A percentile compares a stretch with the other conserved stretches of the same genome.
These are phyloP conservation scores for Apiospora koreana DNA, from an alignment of 2,329 filamentous ascomycete genomes.

Conservation along the genomic window DNA sequence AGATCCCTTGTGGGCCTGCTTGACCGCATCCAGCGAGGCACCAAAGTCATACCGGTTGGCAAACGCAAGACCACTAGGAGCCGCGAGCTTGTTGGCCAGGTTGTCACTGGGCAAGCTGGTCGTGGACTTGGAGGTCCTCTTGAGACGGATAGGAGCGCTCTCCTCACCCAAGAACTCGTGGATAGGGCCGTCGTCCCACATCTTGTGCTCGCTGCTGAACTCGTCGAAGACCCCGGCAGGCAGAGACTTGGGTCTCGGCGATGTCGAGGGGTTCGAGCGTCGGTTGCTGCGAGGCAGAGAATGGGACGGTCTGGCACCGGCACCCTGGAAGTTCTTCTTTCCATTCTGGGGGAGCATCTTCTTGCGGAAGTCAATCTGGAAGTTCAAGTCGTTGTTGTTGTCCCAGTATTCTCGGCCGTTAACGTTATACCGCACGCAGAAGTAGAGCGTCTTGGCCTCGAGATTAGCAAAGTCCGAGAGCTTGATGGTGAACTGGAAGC, in stretches of 20 bases:
- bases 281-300: constrained; percentile 70
- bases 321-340: constrained; percentile 54
- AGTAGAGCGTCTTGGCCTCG: constrained; percentile 87
- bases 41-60: constrained; percentile 95
- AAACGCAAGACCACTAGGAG: constrained; percentile 72
- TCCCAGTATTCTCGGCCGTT: constrained; percentile 91
- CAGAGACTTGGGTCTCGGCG: constrained; percentile 56
- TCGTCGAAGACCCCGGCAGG: constrained; percentile 65
- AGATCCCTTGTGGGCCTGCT: constrained; percentile 70
- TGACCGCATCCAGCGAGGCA: constrained; percentile 83
- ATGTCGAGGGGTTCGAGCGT: constrained; percentile 38
- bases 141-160: constrained; percentile 65
- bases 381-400: constrained; percentile 85
- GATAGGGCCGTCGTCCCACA: constrained; percentile 56
- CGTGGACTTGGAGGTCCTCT: constrained; percentile 65
- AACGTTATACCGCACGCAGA: constrained; percentile 87
- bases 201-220: constrained; percentile 63
- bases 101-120: constrained; percentile 65
- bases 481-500: constrained; percentile 94
- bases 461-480: constrained; percentile 88
- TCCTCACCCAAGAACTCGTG: constrained; percentile 70
- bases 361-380: constrained; percentile 91
- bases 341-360: constrained; percentile 65
- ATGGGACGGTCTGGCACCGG: constrained; percentile 50
- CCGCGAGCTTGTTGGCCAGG: constrained; percentile 50